These are phyloP conservation scores for Vitellaria paradoxa DNA, from an alignment of 179 eudicot genomes.

Conservation along the genomic window DNA sequence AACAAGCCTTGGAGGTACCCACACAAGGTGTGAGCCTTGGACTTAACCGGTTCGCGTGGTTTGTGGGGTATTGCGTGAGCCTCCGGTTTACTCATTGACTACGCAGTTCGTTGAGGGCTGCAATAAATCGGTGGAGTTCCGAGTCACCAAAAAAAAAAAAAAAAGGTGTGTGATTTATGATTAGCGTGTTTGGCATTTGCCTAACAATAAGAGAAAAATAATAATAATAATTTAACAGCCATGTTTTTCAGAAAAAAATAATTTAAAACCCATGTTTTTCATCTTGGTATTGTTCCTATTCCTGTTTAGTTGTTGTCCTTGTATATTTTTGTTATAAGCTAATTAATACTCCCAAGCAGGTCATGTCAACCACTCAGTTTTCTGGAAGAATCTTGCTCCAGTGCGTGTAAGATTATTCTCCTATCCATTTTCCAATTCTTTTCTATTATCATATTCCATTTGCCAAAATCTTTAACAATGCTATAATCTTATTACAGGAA, in stretches of 20 bases:
- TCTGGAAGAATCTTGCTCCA: slow-evolving; percentile 99
- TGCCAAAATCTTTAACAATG: neutral
- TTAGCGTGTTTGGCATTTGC: neutral
- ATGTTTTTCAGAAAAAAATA: too few relatives aligned
- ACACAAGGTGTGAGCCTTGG: too few relatives aligned
- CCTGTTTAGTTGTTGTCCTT: neutral
- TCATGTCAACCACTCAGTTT: slow-evolving; percentile 91
- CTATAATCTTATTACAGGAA: slow-evolving; percentile 44
- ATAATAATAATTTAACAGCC: neutral
- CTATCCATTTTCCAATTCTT: slow-evolving; percentile 2
- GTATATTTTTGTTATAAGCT: neutral
- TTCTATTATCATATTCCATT: neutral
- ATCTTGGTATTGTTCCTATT: neutral
- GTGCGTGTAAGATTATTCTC: slow-evolving; percentile 38
- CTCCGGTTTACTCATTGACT: too few relatives aligned
- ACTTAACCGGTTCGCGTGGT: too few relatives aligned
- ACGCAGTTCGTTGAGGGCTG: too few relatives aligned
- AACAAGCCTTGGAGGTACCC: too few relatives aligned
- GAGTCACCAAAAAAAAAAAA: too few relatives aligned
- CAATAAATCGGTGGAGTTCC: too few relatives aligned
- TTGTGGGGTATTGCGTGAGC: too few relatives aligned
- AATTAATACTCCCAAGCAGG: slow-evolving; percentile 37
- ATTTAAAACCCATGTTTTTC: neutral
- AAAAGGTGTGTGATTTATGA: neutral
- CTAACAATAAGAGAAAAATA: neutral